Percentiles rank a stretch among this genome's conserved stretches.
phyloP scores from a whole-genome alignment of 2,329 filamentous ascomycete genomes.

The Pseudogymnoascus sp. region DNA sequence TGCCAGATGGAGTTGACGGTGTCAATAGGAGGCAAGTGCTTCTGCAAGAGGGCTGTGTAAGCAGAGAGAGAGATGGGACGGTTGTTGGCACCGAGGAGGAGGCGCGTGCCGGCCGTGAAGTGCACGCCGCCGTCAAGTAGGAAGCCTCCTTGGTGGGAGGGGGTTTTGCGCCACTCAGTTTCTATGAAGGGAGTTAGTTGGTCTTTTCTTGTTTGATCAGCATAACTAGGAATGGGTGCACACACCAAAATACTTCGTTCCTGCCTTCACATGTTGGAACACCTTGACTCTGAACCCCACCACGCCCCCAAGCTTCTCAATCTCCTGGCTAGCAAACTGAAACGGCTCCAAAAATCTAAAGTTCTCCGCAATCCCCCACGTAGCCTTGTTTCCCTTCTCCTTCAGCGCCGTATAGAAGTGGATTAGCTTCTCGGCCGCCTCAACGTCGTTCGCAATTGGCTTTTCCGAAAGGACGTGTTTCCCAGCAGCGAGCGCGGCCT shows the following conservation, averaged over 20 bases:
- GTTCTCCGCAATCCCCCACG: conserved; percentile 64
- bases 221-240: not conserved
- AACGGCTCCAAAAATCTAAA: conserved; percentile 56
- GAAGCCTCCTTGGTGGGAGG: conserved; percentile 68
- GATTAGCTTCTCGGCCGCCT: conserved; percentile 41
- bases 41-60: conserved; percentile 23
- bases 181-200: conserved; percentile 26
- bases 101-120: conserved; percentile 54
- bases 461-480: conserved; percentile 51
- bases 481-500: conserved; percentile 40
- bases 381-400: conserved; percentile 29
- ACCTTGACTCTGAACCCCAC: conserved; percentile 45
- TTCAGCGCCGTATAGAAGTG: conserved; percentile 34
- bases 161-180: conserved; percentile 57
- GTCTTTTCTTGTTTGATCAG: not conserved
- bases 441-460: conserved; percentile 43
- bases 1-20: conserved; percentile 29
- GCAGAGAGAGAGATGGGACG: conserved; percentile 22
- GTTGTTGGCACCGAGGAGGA: conserved; percentile 42
- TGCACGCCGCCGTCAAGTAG: conserved; percentile 71
- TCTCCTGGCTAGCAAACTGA: conserved; percentile 41
- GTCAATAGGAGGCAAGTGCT: conserved; percentile 28
- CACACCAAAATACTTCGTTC: conserved; percentile 39
- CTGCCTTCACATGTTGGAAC: conserved; percentile 37
- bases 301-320: conserved; percentile 46